Evolutionary conservation across 2,329 filamentous ascomycete species (phyloP).

Genomic region (Lomentospora prolificans): DNA sequence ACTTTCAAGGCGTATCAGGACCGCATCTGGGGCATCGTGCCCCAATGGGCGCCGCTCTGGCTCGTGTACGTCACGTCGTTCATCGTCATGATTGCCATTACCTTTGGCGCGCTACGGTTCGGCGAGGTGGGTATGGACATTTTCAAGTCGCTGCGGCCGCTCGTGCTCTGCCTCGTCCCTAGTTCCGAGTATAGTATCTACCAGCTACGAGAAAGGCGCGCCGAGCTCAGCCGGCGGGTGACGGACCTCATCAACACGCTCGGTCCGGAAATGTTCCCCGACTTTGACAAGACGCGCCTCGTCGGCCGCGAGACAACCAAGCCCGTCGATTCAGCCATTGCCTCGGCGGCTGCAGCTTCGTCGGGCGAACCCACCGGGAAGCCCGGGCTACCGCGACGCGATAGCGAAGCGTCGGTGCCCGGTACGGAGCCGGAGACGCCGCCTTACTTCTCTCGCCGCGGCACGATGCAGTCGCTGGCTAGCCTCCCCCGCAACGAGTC

Average conservation of each 20-base stretch:
- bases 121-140: slow-evolving; percentile 99
- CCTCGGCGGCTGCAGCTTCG: slow-evolving; percentile 9
- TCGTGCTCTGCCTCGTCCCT: slow-evolving; percentile 77
- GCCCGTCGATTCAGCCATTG: slow-evolving; percentile 13
- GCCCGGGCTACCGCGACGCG: slow-evolving; percentile 22
- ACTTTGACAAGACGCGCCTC: slow-evolving; percentile 73
- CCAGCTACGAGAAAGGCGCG: slow-evolving; percentile 63
- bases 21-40: slow-evolving; percentile 72
- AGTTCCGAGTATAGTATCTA: slow-evolving; percentile 75
- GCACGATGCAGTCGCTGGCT: slow-evolving; percentile 43
- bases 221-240: slow-evolving; percentile 68
- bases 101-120: slow-evolving; percentile 86
- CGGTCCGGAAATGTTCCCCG: slow-evolving; percentile 92
- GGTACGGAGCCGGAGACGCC: slow-evolving; percentile 27
- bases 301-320: slow-evolving; percentile 36
- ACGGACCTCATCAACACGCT: slow-evolving; percentile 91
- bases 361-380: neutral
- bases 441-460: slow-evolving; percentile 32
- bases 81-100: slow-evolving; percentile 76
- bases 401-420: slow-evolving; percentile 38
- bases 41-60: slow-evolving; percentile 72
- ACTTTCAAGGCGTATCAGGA: slow-evolving; percentile 73
- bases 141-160: slow-evolving; percentile 81
- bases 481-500: slow-evolving; percentile 76
- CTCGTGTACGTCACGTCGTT: slow-evolving; percentile 64